Conservation (phyloP, 768 basidiomycete genomes). For the Boletus sp. region DNA sequence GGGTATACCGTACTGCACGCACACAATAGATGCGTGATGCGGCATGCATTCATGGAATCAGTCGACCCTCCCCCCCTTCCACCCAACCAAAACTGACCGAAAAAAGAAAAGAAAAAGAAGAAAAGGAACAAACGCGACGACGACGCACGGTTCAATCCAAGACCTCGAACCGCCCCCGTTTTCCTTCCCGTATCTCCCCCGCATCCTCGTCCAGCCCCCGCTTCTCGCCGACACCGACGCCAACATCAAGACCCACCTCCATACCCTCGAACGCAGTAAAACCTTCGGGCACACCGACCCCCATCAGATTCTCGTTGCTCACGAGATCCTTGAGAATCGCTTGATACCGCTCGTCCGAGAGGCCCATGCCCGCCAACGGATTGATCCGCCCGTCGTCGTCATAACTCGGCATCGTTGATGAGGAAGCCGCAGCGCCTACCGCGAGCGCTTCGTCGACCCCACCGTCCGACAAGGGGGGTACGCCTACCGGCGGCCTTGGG, state of each 20-base stretch:
- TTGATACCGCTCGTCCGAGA: constrained; percentile 85
- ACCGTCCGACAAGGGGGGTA: constrained; percentile 55
- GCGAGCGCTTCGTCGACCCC: constrained; percentile 55
- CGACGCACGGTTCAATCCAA: constrained; percentile 41
- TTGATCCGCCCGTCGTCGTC: constrained; percentile 60
- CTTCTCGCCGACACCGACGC: constrained; percentile 34
- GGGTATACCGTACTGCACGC: not conserved
- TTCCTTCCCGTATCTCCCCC: constrained; percentile 41
- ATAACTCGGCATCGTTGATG: constrained; percentile 30
- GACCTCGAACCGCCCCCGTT: constrained; percentile 60
- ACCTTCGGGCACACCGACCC: constrained; percentile 33
- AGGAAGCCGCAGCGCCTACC: constrained; percentile 31
- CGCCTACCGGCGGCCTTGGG: constrained; percentile 58
- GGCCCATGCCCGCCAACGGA: constrained; percentile 82
- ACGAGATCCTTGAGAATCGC: constrained; percentile 73
- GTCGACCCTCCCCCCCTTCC: not conserved
- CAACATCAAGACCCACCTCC: constrained; percentile 9
- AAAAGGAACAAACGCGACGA: not conserved
- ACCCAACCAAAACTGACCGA: not conserved
- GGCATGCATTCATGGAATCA: not conserved
- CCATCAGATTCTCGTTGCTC: constrained; percentile 56
- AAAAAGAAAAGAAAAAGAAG: not conserved
- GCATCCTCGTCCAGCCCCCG: constrained; percentile 37
- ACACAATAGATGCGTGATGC: no score
- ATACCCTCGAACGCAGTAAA: constrained; percentile 19